These are phyloP conservation scores for Eucalyptus marginata DNA, from an alignment of 345 rosid species.

Conservation along the genomic window DNA sequence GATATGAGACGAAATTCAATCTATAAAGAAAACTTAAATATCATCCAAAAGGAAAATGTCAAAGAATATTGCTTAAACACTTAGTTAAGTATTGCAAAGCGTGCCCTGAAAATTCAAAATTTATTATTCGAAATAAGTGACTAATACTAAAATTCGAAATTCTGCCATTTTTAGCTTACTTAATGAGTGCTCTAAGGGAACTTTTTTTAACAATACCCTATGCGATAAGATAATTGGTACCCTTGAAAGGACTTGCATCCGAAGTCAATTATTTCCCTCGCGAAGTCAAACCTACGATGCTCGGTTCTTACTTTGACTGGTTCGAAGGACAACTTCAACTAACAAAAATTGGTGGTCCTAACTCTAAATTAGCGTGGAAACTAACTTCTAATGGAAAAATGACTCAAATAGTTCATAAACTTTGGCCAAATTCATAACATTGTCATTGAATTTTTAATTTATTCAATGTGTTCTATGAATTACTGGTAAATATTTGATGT, in stretches of 20 bases:
- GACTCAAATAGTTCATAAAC: not conserved
- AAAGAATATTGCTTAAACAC: not conserved
- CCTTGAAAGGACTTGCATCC: not conserved
- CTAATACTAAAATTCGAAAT: not conserved
- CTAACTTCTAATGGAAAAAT: fast-evolving
- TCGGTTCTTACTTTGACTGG: not conserved
- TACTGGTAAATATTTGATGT: fast-evolving
- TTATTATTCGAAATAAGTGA: not conserved
- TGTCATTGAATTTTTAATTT: fast-evolving
- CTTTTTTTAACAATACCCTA: not conserved
- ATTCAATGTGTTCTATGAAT: fast-evolving
- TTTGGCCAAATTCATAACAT: fast-evolving
- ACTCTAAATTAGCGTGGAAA: not conserved
- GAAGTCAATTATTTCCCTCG: not conserved
- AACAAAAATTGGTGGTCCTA: not conserved
- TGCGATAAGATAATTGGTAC: not conserved
- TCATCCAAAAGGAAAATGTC: not conserved
- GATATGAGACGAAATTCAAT: fast-evolving
- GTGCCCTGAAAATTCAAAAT: not conserved
- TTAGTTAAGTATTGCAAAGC: not conserved
- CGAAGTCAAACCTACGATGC: not conserved
- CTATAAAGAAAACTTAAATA: not conserved
- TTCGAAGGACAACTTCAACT: not conserved
- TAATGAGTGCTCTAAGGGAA: not conserved
- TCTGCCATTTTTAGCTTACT: not conserved